Conservation (phyloP, 176 grass and related monocot species). For the Zea mays region Zm-B73-REFERENCE-NAM-5.0 NC_050100.1:43419501-43420000, state of each 20-base stretch:
- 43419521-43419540: slow-evolving; percentile 47
- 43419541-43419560: slow-evolving; percentile 51
- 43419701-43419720: not conserved
- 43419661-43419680: slow-evolving; percentile 16
- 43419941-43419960: not conserved
- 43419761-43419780: not conserved
- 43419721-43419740: not conserved
- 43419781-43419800: not conserved
- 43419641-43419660: slow-evolving; percentile 3
- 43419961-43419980: not conserved
- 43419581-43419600: not conserved
- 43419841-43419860: not conserved
- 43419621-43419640: slow-evolving; percentile 22
- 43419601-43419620: slow-evolving; percentile 25
- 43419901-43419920: not conserved
- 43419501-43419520: slow-evolving; percentile 58
- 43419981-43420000: not conserved
- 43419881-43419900: not conserved
- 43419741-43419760: slow-evolving; percentile 8
- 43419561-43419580: slow-evolving; percentile 36
- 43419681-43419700: slow-evolving; percentile 28
- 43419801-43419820: not conserved
- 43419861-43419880: slow-evolving; percentile 18
- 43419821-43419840: not conserved
- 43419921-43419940: not conserved